Base-by-base conservation (phyloP, 1,139 yeast genomes). In the Suhomyces bokatorum region DNA sequence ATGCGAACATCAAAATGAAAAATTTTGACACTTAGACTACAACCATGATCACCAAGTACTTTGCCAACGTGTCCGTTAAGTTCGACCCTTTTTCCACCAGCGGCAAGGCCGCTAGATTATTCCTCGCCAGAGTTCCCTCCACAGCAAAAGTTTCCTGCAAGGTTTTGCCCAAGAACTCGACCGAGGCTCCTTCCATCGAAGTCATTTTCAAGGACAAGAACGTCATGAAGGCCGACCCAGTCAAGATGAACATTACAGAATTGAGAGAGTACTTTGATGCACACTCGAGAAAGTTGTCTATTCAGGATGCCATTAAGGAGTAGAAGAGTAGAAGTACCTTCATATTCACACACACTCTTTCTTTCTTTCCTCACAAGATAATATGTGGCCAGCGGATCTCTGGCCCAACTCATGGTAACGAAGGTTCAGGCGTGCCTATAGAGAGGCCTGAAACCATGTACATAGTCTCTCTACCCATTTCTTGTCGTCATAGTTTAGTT, bases 161-260 rank as follows among this genome's bases (percentile, higher is more conserved):
- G 54, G 74, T 85, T 16, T 69, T 85, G 42, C 67, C 76, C 4
- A 60, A 64, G 14, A 46, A 48, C 10, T 73, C 85, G 1, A 65
- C 65, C 3, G 79, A 72, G 28, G 58, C 64, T 42, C 89, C 96
- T 17, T 58, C 74, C 29, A 80, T 91, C 32, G 77, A 82, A 51
- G 96, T 91, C 14, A 81, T 85, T 1, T 91, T 80, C 69, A 87
- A 87, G 65, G 97, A 91, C 65, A 93, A 91, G 57, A 79, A 81
- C 46, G 76, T 75, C 6, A 69, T 89, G 69, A 77, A 77, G 45
- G 80, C 82, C 6, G 87, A 89, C 60, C 96, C 97, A 3, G 64
- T 73, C 3, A 60, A 60, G 3, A 65, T 78, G 59, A 68, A 63
- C 12, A 75, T 82, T 51, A 73, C 66, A 27, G 91, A 85, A 52